Percentiles rank a stretch among this genome's conserved stretches.
phyloP scores from a whole-genome alignment of 352 stramenopile genomes.

The Phytophthora pseudosyringae region DNA sequence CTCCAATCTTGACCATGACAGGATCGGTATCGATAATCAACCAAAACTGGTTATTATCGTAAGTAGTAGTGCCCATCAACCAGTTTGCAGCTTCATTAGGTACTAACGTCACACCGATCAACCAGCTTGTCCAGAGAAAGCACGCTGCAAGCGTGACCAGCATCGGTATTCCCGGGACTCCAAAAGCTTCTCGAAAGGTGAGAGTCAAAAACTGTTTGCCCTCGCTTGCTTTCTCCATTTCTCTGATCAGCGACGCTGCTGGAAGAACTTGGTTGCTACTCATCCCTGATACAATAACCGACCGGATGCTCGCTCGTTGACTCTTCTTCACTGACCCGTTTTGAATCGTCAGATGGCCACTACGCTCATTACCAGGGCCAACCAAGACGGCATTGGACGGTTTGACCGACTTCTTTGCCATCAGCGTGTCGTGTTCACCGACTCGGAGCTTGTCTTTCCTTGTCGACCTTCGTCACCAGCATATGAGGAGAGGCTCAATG shows the following conservation, averaged over 20 bases:
- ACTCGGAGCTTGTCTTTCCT: background rate
- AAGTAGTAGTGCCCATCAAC: slow-evolving; percentile 31
- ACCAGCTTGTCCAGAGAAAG: slow-evolving; percentile 26
- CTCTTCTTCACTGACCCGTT: background rate
- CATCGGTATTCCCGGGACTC: slow-evolving; percentile 18
- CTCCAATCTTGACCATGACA: slow-evolving; percentile 11
- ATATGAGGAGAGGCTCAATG: background rate
- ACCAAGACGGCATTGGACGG: background rate
- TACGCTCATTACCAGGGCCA: background rate
- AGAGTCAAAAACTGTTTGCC: background rate
- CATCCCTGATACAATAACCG: background rate
- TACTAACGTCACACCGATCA: slow-evolving; percentile 20
- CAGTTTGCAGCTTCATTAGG: slow-evolving; percentile 32
- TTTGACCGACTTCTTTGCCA: slow-evolving; percentile 4
- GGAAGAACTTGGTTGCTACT: slow-evolving; percentile 18
- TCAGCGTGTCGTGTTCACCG: background rate
- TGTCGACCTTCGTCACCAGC: background rate
- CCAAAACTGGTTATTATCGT: slow-evolving; percentile 35
- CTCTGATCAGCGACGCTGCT: background rate
- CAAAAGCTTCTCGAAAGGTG: slow-evolving; percentile 24
- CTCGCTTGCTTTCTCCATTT: background rate
- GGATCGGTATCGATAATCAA: slow-evolving; percentile 27
- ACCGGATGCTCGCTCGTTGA: background rate
- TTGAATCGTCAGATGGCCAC: background rate
- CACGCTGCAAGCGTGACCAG: slow-evolving; percentile 20